Base-by-base conservation (phyloP, 202 grass and related monocot genomes). In the Cymbopogon flexuosus region DNA sequence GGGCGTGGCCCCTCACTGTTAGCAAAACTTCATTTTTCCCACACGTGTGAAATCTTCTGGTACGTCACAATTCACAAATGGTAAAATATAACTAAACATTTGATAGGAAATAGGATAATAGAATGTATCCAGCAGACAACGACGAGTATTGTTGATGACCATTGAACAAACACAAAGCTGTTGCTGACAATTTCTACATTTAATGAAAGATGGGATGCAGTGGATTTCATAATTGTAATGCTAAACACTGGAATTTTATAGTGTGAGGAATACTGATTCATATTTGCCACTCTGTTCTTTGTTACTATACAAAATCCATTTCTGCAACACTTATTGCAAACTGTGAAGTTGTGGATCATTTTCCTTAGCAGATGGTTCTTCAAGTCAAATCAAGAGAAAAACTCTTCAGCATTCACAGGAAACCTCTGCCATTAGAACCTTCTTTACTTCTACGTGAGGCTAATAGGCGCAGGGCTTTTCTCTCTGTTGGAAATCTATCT, bases 401-500 rank as follows among this genome's bases (percentile, higher is more conserved):
- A 60, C 89, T 93, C 87, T 99, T 99, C 71, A 88, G 96, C 81
- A 96, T 99, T 90, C 81, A 91, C 75, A 93, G 92, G 84, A 99
- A 96, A 83, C 80, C 73, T 81, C 86, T 99, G 33, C 96, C 92
- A 33, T 47, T 99, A 75, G 96, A 99, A 87, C 92, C 90, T 81
- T 96, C 92, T 87, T 89, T 91, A 45, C 96, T 99, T 81, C 78
- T 99, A 62, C 87, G 96, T 69, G 92, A 99, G 73, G 92, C 96
- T 77, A 99, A 99, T 82, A 90, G 96, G 68, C 90, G 96, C 57
- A 93, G 92, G 85, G 96, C 96, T 88, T 91, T 92, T 85, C 92
- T 99, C 84, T 99, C 92, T 72, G 84, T 96, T 84, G 96, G 96
- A 79, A 99, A 96, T 84, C 37, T 90, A 1, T 91, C 96, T 3